phyloP scores from a whole-genome alignment of 768 basidiomycete species.

The Mycena capillaripes region DNA sequence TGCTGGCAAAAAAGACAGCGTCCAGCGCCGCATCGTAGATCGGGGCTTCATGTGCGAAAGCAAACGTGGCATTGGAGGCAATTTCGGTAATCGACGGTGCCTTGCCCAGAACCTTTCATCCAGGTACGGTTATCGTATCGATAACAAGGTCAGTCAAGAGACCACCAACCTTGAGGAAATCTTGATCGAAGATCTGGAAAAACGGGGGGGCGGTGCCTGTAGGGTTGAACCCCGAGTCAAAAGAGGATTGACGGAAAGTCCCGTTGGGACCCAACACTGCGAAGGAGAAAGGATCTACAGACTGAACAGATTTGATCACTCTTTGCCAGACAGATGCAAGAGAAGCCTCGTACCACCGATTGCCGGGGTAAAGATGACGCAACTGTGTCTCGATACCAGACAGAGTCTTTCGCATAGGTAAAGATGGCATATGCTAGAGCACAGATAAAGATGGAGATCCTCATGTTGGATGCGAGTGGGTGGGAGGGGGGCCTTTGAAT shows the following conservation, averaged over 20 bases:
- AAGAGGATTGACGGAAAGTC: conserved; percentile 54
- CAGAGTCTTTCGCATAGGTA: conserved; percentile 27
- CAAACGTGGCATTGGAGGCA: conserved; percentile 71
- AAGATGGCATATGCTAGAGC: conserved; percentile 31
- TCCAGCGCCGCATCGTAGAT: conserved; percentile 77
- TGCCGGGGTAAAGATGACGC: conserved; percentile 39
- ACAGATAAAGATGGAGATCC: conserved; percentile 31
- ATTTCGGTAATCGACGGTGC: conserved; percentile 71
- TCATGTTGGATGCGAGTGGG: conserved; percentile 17
- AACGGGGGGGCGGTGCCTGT: conserved; percentile 60
- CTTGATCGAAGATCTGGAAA: conserved; percentile 56
- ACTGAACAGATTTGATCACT: conserved; percentile 47
- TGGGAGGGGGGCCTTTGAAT: conserved; percentile 8
- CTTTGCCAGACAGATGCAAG: not conserved
- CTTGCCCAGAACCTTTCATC: conserved; percentile 62
- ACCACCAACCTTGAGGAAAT: conserved; percentile 68
- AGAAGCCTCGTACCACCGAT: conserved; percentile 41
- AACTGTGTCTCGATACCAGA: conserved; percentile 28
- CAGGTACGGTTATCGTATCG: not conserved
- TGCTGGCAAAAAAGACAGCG: conserved; percentile 81
- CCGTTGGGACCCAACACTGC: conserved; percentile 64
- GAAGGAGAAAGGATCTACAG: conserved; percentile 64
- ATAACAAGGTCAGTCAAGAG: not conserved
- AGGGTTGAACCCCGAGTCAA: conserved; percentile 68
- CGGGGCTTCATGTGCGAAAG: conserved; percentile 86